These are phyloP conservation scores for Calocera viscosa DNA, from an alignment of 768 basidiomycete genomes.

Conservation along the genomic window DNA sequence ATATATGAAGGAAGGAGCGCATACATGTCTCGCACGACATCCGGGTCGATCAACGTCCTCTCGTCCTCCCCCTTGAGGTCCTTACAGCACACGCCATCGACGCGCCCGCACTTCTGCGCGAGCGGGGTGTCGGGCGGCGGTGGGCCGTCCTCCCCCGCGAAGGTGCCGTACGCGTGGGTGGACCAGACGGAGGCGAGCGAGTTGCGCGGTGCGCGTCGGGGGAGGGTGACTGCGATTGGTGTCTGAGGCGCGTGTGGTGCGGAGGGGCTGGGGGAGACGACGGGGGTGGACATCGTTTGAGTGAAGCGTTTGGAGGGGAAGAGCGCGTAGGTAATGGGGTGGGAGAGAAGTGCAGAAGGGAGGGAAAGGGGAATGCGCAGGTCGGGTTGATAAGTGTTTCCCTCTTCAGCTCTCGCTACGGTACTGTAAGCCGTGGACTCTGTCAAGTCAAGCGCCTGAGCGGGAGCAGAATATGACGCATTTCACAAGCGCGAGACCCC, in stretches of 20 bases:
- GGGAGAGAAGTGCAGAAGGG: background rate
- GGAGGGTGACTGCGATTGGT: background rate
- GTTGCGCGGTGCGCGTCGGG: background rate
- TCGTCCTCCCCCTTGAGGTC: slow-evolving; percentile 72
- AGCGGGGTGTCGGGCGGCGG: background rate
- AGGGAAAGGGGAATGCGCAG: background rate
- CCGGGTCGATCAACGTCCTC: slow-evolving; percentile 71
- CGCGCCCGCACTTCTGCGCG: slow-evolving; percentile 3
- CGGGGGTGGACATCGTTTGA: background rate
- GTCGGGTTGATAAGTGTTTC: background rate
- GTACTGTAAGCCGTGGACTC: background rate
- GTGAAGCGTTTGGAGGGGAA: background rate
- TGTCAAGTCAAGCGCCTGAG: background rate
- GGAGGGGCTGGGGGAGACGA: background rate
- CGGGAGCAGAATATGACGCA: background rate
- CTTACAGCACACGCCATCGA: slow-evolving; percentile 68
- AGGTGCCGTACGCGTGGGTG: background rate
- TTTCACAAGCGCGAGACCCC: background rate
- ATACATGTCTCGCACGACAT: slow-evolving; percentile 76
- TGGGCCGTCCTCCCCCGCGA: background rate
- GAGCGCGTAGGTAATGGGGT: background rate
- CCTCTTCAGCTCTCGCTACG: background rate
- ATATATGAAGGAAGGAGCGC: slow-evolving; percentile 22
- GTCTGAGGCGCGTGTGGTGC: background rate
- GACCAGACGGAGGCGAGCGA: background rate